phyloP scores from a whole-genome alignment of 345 rosid species.

The Camelina laxa region DNA sequence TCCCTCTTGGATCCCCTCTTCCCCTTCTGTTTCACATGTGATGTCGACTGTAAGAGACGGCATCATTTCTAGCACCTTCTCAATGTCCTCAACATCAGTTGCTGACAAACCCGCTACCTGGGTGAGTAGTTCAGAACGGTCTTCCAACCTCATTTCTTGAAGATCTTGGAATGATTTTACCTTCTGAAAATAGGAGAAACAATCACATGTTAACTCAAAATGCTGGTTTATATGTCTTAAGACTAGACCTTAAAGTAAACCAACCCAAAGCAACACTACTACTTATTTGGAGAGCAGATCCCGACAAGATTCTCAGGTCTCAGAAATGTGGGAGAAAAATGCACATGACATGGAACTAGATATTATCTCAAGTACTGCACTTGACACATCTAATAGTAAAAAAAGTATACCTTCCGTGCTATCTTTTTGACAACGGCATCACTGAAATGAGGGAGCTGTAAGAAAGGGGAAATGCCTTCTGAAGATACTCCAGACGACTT shows the following conservation, averaged over 20 bases:
- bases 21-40: conserved; percentile 97
- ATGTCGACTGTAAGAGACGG: conserved; percentile 81
- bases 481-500: conserved; percentile 85
- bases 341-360: conserved; percentile 20
- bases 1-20: conserved; percentile 97
- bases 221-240: background rate
- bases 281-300: conserved; percentile 19
- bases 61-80: conserved; percentile 89
- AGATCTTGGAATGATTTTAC: conserved; percentile 89
- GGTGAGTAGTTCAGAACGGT: conserved; percentile 77
- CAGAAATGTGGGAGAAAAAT: background rate
- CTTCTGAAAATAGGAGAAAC: conserved; percentile 63
- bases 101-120: conserved; percentile 84
- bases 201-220: conserved; percentile 3
- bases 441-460: conserved; percentile 93
- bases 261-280: conserved; percentile 11
- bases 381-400: conserved; percentile 31
- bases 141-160: conserved; percentile 65
- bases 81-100: conserved; percentile 70
- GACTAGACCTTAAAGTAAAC: conserved; percentile 16
- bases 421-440: conserved; percentile 83
- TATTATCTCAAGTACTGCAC: conserved; percentile 18
- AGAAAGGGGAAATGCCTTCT: conserved; percentile 90
- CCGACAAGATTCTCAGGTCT: background rate
- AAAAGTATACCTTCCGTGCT: conserved; percentile 76